Conservation (phyloP, 257 asterid species). For the Ligustrum vulgare region DNA sequence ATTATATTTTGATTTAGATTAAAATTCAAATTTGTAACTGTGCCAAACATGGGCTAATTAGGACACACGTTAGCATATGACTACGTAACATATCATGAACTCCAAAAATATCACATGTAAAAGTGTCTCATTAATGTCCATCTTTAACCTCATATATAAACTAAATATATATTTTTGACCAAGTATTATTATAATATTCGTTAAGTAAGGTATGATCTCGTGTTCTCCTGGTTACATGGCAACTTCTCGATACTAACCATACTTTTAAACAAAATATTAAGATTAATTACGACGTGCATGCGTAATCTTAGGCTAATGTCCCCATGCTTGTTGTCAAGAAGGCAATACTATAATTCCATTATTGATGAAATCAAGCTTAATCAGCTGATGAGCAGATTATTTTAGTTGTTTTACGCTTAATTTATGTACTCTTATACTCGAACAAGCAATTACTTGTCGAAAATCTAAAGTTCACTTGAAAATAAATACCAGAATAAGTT, state of each 20-base stretch:
- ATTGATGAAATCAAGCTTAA: neutral
- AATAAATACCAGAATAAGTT: neutral
- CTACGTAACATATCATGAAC: neutral
- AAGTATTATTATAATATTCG: constrained; percentile 7
- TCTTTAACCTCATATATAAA: neutral
- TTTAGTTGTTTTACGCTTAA: neutral
- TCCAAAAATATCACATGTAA: neutral
- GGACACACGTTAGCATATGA: neutral
- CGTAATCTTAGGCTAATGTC: constrained; percentile 20
- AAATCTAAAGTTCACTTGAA: neutral
- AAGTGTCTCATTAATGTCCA: neutral
- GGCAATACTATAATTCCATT: constrained; percentile 1
- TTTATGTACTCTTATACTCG: constrained; percentile 3
- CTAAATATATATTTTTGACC: neutral
- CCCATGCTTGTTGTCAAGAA: constrained; percentile 23
- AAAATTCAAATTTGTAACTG: too few species aligned
- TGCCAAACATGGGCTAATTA: neutral
- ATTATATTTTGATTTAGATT: too few species aligned
- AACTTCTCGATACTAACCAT: neutral
- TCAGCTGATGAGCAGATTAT: neutral
- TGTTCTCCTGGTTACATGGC: neutral
- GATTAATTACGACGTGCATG: neutral
- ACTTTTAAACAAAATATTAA: neutral
- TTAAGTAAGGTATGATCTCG: neutral
- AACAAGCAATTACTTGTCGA: constrained; percentile 17